Conservation (phyloP, 768 basidiomycete species). For the Phanerochaete sordida region DNA sequence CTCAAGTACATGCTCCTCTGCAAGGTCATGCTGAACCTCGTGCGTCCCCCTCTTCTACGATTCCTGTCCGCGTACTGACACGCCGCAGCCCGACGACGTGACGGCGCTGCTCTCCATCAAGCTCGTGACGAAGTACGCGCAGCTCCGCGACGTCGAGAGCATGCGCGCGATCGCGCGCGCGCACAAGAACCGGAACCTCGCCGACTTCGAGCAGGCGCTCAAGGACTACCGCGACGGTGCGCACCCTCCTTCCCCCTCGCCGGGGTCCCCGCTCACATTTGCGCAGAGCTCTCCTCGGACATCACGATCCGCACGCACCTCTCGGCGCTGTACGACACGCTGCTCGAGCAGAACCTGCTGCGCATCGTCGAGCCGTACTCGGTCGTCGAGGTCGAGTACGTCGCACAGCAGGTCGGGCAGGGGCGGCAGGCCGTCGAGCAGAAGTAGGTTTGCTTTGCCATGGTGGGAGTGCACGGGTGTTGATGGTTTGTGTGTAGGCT, state of each 20-base stretch:
- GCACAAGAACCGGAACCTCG: slow-evolving; percentile 87
- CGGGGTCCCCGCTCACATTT: background rate
- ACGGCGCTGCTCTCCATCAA: slow-evolving; percentile 83
- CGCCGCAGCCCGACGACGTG: slow-evolving; percentile 84
- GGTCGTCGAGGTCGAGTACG: slow-evolving; percentile 84
- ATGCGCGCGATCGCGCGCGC: slow-evolving; percentile 95
- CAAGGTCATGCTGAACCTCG: slow-evolving; percentile 96
- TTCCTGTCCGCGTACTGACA: background rate
- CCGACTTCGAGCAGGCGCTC: slow-evolving; percentile 85
- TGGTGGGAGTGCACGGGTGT: background rate
- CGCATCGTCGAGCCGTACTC: slow-evolving; percentile 96
- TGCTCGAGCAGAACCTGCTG: slow-evolving; percentile 92
- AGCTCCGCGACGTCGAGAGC: slow-evolving; percentile 85
- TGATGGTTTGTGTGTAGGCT: slow-evolving; percentile 52
- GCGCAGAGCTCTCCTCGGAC: slow-evolving; percentile 87
- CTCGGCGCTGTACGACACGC: slow-evolving; percentile 89
- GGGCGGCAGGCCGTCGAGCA: slow-evolving; percentile 85
- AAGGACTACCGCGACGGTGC: slow-evolving; percentile 80
- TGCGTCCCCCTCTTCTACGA: slow-evolving; percentile 34
- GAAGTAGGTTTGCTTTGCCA: slow-evolving; percentile 53
- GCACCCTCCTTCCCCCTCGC: slow-evolving; percentile 7
- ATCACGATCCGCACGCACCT: slow-evolving; percentile 95
- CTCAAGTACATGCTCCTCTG: slow-evolving; percentile 98
- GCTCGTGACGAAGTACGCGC: slow-evolving; percentile 83
- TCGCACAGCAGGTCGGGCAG: slow-evolving; percentile 85